Evolutionary conservation across 2,329 filamentous ascomycete genomes (phyloP), one percentile per base, ranked within the genome.

Genomic region (Madurella mycetomatis): DNA sequence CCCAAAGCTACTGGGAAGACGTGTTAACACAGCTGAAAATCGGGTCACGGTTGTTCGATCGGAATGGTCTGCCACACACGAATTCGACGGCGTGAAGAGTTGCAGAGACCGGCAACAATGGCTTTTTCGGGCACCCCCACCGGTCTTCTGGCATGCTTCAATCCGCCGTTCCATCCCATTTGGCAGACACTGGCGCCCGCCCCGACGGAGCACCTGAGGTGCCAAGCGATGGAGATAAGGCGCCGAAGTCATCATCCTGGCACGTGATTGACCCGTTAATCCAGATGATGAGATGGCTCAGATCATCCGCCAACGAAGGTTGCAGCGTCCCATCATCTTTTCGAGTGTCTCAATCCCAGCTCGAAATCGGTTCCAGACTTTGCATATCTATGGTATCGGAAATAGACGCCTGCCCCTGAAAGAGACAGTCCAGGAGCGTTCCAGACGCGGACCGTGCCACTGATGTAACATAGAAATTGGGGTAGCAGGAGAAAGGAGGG

Each of bases 361-460:
- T 41, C 17, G 44, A 7, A 48, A 51, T 52, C 59, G 52, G 60
- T 53, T 48, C 60, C 58, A 59, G 44, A 58, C 47, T 56, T 58
- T 41, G 17, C 17, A 8, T 49, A 56, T 56, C 58, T 58, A 43
- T 59, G 56, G 60, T 56, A 62, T 59, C 34, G 53, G 51, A 47
- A 54, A 53, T 31, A 53, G 42, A 55, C 42, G 32, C 32, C 9
- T 17, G 48, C 39, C 30, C 47, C 37, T 40, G 17, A 43, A 54
- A 41, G 25, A 42, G 31, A 16, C 41, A 40, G 25, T 15, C 18
- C 30, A 25, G 12, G 25, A n/a, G 9, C n/a, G 46, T 25, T 31
- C 50, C 32, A 54, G 31, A 50, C 42, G 31, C 34, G 43, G 42
- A 40, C 44, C 40, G 54, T 49, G 43, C 46, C 12, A 48, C 41